A percentile compares a stretch with the other conserved stretches of the same genome.
Evolutionary conservation across 2,329 filamentous ascomycete genomes (phyloP).

Genomic region (Botrytis squamosa): DNA sequence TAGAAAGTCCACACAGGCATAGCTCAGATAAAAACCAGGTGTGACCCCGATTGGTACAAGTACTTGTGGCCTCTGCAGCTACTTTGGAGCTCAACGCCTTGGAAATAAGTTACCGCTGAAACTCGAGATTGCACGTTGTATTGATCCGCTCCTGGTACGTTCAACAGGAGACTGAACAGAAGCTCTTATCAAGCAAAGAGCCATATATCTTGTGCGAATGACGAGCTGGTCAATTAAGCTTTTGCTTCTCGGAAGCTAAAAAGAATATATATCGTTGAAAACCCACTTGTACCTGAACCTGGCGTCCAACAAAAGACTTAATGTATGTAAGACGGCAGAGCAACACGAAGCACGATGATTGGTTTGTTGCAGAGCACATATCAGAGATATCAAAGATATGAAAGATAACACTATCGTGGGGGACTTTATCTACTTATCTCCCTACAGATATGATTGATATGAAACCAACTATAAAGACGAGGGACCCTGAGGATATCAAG

Average conservation of each 20-base stretch:
- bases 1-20: too few species aligned
- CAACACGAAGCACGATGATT: background rate
- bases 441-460: background rate
- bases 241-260: background rate
- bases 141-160: too few species aligned
- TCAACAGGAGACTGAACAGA: background rate
- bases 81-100: too few species aligned
- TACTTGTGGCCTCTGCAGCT: too few species aligned
- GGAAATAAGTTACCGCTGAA: too few species aligned
- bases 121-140: too few species aligned
- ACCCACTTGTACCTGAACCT: background rate
- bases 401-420: slow-evolving; percentile 8
- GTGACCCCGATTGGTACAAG: too few species aligned
- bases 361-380: background rate
- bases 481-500: background rate
- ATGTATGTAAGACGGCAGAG: too few species aligned
- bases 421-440: background rate
- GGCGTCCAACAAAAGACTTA: background rate
- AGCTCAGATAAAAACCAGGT: too few species aligned
- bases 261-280: background rate
- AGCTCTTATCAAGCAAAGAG: background rate
- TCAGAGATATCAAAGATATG: slow-evolving; percentile 8
- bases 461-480: slow-evolving; percentile 6
- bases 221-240: background rate
- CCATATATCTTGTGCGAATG: background rate